Conservation (phyloP, 2,329 filamentous ascomycete species). For the Plenodomus biglobosus region DNA sequence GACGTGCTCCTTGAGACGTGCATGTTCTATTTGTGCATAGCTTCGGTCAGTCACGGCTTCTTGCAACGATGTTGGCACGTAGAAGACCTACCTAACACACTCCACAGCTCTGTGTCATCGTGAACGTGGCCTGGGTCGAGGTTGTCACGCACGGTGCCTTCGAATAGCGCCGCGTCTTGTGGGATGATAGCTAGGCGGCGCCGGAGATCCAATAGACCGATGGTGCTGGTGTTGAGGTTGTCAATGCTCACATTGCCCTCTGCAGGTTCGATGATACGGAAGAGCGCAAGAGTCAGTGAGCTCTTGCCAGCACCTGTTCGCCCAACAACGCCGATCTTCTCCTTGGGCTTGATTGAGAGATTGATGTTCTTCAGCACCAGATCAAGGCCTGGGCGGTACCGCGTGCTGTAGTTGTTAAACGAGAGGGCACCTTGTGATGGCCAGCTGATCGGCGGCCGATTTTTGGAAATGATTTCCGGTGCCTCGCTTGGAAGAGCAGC, state of each 20-base stretch:
- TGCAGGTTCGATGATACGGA: constrained; percentile 89
- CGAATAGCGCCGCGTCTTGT: constrained; percentile 94
- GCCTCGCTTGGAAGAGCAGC: constrained; percentile 88
- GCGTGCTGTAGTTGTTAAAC: constrained; percentile 91
- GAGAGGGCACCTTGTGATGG: constrained; percentile 83
- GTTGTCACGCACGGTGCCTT: constrained; percentile 91
- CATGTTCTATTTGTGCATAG: constrained; percentile 67
- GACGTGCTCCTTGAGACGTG: constrained; percentile 88
- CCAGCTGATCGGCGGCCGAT: constrained; percentile 86
- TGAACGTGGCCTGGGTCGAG: constrained; percentile 92
- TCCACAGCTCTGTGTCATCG: constrained; percentile 97
- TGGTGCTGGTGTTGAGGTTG: constrained; percentile 81
- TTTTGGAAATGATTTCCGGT: constrained; percentile 86
- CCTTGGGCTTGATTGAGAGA: constrained; percentile 88
- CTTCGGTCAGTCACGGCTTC: constrained; percentile 22
- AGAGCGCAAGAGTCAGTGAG: constrained; percentile 86
- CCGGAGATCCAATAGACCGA: constrained; percentile 85
- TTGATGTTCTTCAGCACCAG: constrained; percentile 91
- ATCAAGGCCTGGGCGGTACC: constrained; percentile 87
- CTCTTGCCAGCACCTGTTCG: constrained; percentile 96
- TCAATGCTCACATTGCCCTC: constrained; percentile 88
- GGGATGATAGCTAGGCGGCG: constrained; percentile 93
- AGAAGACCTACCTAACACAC: constrained; percentile 72
- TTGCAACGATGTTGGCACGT: background rate
- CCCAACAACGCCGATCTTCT: constrained; percentile 97